A percentile compares a stretch with the other conserved stretches of the same genome.
Conservation (phyloP, 2,329 filamentous ascomycete genomes). For the Colletotrichum shisoi region DNA sequence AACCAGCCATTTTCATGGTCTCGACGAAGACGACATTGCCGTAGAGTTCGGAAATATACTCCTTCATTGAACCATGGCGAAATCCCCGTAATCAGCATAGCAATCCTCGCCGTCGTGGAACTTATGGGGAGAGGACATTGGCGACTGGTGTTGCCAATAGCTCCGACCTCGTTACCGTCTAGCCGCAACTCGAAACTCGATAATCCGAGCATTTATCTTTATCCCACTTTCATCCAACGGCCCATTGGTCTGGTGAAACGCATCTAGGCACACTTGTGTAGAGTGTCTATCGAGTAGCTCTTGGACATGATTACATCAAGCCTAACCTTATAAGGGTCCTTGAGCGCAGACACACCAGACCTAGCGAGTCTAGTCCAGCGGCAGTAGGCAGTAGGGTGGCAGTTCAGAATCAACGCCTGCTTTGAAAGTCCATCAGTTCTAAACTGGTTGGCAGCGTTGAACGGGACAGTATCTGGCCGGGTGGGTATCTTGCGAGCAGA, state of each 20-base stretch:
- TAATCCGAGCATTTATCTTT: too few relatives aligned
- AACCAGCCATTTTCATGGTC: constrained; percentile 36
- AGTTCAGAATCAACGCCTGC: neutral
- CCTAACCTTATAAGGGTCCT: constrained; percentile 42
- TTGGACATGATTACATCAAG: constrained; percentile 43
- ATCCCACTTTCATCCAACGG: neutral
- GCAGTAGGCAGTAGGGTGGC: too few relatives aligned
- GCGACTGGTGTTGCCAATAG: constrained; percentile 24
- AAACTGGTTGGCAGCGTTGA: neutral
- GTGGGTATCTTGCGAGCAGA: neutral
- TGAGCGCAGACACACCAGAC: constrained; percentile 39
- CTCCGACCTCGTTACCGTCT: neutral
- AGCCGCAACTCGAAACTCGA: neutral
- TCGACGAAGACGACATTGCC: constrained; percentile 39
- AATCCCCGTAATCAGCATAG: neutral
- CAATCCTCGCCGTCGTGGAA: neutral
- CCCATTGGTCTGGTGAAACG: neutral
- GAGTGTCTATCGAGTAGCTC: constrained; percentile 21
- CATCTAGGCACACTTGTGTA: too few relatives aligned
- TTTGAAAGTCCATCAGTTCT: neutral
- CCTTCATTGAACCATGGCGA: constrained; percentile 7
- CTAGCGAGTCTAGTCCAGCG: too few relatives aligned
- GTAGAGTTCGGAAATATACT: constrained; percentile 39
- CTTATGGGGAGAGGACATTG: constrained; percentile 41
- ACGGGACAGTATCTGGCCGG: neutral